These are phyloP conservation scores for Penicillium odoratum DNA, from an alignment of 495 filamentous ascomycete genomes.

Conservation along the genomic window DNA sequence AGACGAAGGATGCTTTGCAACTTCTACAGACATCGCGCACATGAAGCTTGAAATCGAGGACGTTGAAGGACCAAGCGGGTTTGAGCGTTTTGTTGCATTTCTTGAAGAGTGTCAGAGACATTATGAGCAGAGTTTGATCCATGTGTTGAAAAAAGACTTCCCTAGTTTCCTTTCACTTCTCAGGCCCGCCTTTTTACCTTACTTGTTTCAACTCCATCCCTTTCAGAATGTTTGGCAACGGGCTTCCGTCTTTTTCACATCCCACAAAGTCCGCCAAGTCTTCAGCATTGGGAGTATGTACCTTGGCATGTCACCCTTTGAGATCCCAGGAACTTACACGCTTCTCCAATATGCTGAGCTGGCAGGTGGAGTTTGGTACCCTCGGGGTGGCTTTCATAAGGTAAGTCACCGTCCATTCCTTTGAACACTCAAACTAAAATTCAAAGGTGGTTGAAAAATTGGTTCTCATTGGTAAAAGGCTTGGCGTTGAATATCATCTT, in stretches of 20 bases:
- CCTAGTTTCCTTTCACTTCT: conserved; percentile 52
- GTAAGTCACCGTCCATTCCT: conserved; percentile 2
- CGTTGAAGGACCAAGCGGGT: conserved; percentile 64
- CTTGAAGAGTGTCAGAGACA: conserved; percentile 61
- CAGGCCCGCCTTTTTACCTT: conserved; percentile 48
- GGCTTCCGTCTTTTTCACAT: conserved; percentile 61
- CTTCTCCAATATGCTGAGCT: conserved; percentile 72
- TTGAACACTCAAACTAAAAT: not conserved
- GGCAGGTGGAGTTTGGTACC: conserved; percentile 73
- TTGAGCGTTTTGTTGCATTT: conserved; percentile 59
- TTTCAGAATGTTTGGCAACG: conserved; percentile 63
- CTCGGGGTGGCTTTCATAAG: conserved; percentile 61
- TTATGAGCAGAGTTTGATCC: conserved; percentile 59
- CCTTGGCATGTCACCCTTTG: conserved; percentile 73
- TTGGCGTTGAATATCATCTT: conserved; percentile 55
- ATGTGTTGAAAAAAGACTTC: conserved; percentile 65
- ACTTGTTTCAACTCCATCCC: conserved; percentile 59
- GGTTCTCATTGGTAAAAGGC: conserved; percentile 51
- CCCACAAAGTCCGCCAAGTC: conserved; percentile 62
- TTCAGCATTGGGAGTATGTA: conserved; percentile 79
- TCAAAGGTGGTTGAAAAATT: conserved; percentile 54
- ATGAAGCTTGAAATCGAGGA: conserved; percentile 68
- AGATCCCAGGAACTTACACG: conserved; percentile 69
- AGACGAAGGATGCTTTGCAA: conserved; percentile 57
- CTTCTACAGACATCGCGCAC: conserved; percentile 58